Evolutionary conservation across 140 eudicot genomes (phyloP), one percentile per base, ranked within the genome.

Genomic region (Artemisia princeps): DNA sequence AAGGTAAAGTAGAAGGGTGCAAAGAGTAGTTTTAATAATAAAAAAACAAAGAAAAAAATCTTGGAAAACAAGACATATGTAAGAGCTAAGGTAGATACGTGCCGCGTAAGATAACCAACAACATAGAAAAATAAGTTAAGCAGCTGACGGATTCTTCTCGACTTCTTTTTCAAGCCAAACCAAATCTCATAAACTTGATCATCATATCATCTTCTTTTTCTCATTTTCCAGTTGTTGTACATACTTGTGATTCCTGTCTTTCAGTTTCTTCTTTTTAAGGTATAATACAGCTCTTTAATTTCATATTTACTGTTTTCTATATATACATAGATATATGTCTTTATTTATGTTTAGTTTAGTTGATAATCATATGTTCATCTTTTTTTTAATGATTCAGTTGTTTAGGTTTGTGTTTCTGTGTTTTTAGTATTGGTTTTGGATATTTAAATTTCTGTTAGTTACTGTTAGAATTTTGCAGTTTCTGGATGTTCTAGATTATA

Each of bases 21-120:
- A 33, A 33, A 33, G 1, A 33, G 9, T 33, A 33, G 4, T 4
- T 30, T 3, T 4, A 30, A 30, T 30, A 6, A 30, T n/a, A n/a
- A 30, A 30, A 4, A 30, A 30, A 30, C 1, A 33, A 5, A 5
- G 1, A 5, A 33, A 33, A 33, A 33, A 33, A 33, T 33, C 37
- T 30, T 30, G 37, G 37, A 33, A 33, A 33, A 33, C 42, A 33
- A 33, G 42, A 33, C 42, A 33, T 33, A 33, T 33, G 9, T 33
- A 5, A 5, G 1, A 33, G 42, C 4, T 26, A 0, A 6, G 40
- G 40, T 33, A 33, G 54, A 55, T 62, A 76, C 80, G 80, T 76
- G 80, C 72, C 59, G 76, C 80, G 55, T 70, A 69, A 42, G 80
- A 76, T 55, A 69, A 67, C 80, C 80, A 76, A 49, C 80, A 68